Conservation (phyloP, 2,329 filamentous ascomycete species). For the Diplodia mutila region DNA sequence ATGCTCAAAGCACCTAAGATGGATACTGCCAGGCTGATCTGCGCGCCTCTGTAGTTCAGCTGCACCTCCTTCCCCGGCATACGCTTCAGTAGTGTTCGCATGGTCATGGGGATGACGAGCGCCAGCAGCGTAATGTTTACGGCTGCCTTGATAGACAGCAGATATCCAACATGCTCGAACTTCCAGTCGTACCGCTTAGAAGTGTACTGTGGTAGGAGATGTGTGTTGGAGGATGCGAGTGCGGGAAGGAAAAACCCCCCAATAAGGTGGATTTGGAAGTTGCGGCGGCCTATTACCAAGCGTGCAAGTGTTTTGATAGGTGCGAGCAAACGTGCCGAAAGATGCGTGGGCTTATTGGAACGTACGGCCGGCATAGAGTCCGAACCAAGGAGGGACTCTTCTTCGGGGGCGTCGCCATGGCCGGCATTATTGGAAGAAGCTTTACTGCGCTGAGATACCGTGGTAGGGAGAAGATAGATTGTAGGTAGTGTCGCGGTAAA, state of each 20-base stretch:
- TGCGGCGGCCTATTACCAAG: conserved; percentile 27
- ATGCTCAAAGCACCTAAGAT: conserved; percentile 40
- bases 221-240: conserved; percentile 44
- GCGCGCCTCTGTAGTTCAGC: conserved; percentile 39
- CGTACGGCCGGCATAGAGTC: not conserved
- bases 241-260: conserved; percentile 41
- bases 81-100: conserved; percentile 33
- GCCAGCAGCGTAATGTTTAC: conserved; percentile 42
- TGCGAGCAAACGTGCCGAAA: not conserved
- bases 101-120: conserved; percentile 40
- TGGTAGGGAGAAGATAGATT: not conserved
- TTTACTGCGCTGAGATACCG: not conserved
- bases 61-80: conserved; percentile 1
- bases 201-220: conserved; percentile 44
- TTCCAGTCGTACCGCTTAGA: conserved; percentile 46
- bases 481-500: conserved; percentile 33
- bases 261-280: conserved; percentile 40
- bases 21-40: conserved; percentile 39
- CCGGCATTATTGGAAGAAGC: too few relatives aligned
- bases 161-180: conserved; percentile 42
- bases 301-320: not conserved
- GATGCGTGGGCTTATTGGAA: not conserved
- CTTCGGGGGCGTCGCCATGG: not conserved
- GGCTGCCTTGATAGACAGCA: conserved; percentile 43
- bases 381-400: not conserved